Base-by-base conservation (phyloP, 805 yeast genomes). In the Cyberlindnera lachancei region DNA sequence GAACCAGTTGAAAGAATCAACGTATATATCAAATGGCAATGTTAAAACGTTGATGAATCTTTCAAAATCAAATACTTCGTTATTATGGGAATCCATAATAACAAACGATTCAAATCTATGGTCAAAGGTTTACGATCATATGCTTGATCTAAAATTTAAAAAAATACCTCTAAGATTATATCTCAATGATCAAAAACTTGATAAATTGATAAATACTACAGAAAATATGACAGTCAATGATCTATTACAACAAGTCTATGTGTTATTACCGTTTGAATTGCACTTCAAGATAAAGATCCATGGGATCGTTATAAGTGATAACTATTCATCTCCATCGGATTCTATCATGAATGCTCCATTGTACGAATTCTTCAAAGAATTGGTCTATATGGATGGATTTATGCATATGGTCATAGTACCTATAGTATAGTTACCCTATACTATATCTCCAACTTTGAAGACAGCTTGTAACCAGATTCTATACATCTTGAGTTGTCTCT, bases 401-500 rank as follows among this genome's bases (percentile, higher is more conserved):
- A 49, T 82, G 29, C 85, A 82, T 48, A 49, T 76, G 7, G 55
- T 64, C 18, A 54, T 72, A 15, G 52, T 58, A n/a, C 57, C 68
- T 55, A 53, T 53, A 30, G 25, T 39, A 23, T 53, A 30, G n/a
- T n/a, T n/a, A n/a, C n/a, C n/a, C n/a, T n/a, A n/a, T n/a, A n/a
- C n/a, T n/a, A 52, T 12, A 4, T 11, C 27, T 5, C 15, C 12
- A n/a, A 18, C 18, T 13, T 16, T 7, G 55, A 90, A 90, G 17
- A 85, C 87, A 1, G 92, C 97, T 61, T 92, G 98, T 35, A 92
- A 61, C 98, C 98, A 92, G 37, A 87, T 84, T 50, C 98, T 68
- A 55, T 85, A 92, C 98, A 92, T 92, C 59, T 92, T 92, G 42
- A 92, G 61, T 56, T 82, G 82, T 53, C 90, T 79, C 60, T 90